A percentile compares a stretch with the other conserved stretches of the same genome.
Evolutionary conservation across 176 grass and related monocot genomes (phyloP).

Genomic region (Oryza officinalis): DNA sequence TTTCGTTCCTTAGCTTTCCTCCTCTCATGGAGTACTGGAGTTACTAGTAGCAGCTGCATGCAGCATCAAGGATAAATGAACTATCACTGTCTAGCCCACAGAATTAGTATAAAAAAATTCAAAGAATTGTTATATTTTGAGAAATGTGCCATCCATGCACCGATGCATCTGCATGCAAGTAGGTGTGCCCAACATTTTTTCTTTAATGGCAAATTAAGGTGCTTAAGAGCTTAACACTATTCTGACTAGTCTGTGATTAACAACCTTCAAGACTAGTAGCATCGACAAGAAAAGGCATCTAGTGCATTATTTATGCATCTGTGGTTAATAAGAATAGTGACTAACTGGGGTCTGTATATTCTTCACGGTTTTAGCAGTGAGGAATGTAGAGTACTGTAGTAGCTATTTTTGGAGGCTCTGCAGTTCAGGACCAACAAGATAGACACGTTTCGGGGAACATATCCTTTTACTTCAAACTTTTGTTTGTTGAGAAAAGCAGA

Average conservation of each 20-base stretch:
- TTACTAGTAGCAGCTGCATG: neutral
- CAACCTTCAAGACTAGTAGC: neutral
- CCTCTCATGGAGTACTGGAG: neutral
- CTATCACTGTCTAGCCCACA: conserved; percentile 15
- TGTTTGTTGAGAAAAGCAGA: neutral
- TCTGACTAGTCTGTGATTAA: neutral
- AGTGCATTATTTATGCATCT: neutral
- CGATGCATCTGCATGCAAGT: conserved; percentile 3
- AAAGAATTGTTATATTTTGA: conserved; percentile 1
- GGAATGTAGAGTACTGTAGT: no score
- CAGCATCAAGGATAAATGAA: conserved; percentile 18
- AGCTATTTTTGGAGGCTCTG: neutral
- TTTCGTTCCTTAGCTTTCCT: conserved; percentile 14
- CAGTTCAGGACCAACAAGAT: neutral
- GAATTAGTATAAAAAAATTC: conserved; percentile 27
- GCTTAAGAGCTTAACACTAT: neutral
- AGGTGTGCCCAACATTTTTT: neutral
- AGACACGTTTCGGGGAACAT: neutral
- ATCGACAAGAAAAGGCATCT: neutral
- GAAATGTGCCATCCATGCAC: conserved; percentile 33
- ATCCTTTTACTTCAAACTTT: conserved; percentile 3
- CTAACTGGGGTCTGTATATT: neutral
- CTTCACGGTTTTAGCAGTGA: neutral
- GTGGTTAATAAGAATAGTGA: neutral
- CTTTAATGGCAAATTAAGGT: neutral